Evolutionary conservation across 768 basidiomycete genomes (phyloP).

Genomic region (Leucocoprinus leucothites): DNA sequence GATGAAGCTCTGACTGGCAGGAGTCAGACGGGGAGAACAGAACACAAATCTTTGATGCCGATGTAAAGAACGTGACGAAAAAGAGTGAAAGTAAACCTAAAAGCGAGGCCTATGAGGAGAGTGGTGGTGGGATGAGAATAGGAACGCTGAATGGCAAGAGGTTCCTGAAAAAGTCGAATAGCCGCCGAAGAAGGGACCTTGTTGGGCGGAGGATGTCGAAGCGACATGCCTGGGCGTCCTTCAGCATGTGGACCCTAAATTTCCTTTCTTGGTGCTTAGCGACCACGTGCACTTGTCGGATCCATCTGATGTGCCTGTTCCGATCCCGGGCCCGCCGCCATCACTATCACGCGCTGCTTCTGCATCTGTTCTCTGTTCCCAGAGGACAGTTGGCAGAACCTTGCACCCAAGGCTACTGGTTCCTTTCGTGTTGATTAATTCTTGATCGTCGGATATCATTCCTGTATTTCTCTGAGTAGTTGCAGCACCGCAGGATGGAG

Average conservation of each 20-base stretch:
- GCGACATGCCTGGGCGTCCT: conserved; percentile 2
- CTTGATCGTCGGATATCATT: no score
- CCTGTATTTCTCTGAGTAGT: no score
- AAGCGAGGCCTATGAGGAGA: conserved; percentile 18
- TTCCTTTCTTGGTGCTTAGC: neutral
- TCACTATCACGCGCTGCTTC: neutral
- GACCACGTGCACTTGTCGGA: neutral
- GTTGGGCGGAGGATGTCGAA: conserved; percentile 1
- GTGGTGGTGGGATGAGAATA: conserved; percentile 18
- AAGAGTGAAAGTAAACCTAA: conserved; percentile 16
- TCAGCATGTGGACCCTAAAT: neutral
- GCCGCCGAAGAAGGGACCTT: neutral
- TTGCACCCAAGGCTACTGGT: no score
- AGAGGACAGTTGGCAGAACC: no score
- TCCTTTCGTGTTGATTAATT: no score
- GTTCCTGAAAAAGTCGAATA: neutral
- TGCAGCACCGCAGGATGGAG: no score
- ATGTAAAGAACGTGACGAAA: conserved; percentile 10
- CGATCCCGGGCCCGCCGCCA: no score
- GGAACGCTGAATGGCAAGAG: neutral
- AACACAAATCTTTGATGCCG: neutral
- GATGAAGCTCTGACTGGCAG: conserved; percentile 4
- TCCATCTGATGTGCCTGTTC: neutral
- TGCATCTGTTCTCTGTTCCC: neutral
- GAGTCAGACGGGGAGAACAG: neutral